Evolutionary conservation across 306 rosid genomes (phyloP).

Genomic region (Pterocarpus santalinus): DNA sequence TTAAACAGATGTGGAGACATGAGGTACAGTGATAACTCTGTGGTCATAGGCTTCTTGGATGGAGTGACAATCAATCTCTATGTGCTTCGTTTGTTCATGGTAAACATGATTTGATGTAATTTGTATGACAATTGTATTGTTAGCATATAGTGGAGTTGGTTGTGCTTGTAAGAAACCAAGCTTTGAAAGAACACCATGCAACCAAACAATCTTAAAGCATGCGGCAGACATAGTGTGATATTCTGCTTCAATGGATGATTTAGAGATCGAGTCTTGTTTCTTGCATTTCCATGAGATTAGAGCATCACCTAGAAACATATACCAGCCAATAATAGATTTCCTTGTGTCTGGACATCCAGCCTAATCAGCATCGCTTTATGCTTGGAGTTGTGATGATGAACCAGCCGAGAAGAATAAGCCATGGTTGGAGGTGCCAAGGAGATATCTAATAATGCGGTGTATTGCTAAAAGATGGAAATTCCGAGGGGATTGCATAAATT

Average conservation of each 20-base stretch:
- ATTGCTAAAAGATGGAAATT: no score
- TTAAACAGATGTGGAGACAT: background rate
- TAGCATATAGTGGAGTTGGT: background rate
- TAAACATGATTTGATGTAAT: no score
- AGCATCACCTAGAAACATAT: no score
- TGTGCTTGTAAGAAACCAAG: background rate
- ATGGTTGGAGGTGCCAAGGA: no score
- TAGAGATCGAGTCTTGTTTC: no score
- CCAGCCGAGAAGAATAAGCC: no score
- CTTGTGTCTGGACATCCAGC: background rate
- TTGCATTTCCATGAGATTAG: no score
- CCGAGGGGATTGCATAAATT: no score
- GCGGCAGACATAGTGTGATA: background rate
- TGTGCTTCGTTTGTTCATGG: background rate
- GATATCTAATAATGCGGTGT: no score
- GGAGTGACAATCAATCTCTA: background rate
- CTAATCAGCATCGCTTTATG: constrained; percentile 3
- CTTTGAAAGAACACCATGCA: background rate
- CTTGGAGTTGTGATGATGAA: background rate
- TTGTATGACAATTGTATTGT: background rate
- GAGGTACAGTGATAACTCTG: background rate
- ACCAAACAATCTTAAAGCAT: background rate
- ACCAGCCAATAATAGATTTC: no score
- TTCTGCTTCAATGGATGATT: background rate
- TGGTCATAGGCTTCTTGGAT: background rate